A percentile compares a stretch with the other conserved stretches of the same genome.
Evolutionary conservation across 768 basidiomycete genomes (phyloP).

Genomic region (Lactarius evosmus): DNA sequence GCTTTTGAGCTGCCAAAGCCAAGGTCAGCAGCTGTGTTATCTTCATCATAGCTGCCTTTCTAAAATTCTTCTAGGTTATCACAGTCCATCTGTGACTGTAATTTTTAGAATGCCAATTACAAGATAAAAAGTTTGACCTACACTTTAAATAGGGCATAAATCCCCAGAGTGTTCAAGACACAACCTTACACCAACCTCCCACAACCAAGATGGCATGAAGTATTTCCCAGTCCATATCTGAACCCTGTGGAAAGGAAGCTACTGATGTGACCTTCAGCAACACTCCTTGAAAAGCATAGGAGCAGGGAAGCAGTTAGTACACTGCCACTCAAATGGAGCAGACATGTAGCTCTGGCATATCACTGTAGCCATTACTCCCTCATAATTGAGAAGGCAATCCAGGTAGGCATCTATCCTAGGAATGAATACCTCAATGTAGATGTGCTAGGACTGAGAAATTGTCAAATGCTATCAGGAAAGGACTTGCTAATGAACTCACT

Average conservation of each 20-base stretch:
- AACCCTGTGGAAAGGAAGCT: conserved; percentile 5
- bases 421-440: neutral
- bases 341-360: neutral
- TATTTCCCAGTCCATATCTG: neutral
- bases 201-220: conserved; percentile 8
- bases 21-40: neutral
- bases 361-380: neutral
- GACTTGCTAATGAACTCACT: neutral
- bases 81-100: neutral
- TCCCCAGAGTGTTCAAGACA: neutral
- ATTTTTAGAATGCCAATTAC: neutral
- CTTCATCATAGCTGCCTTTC: neutral
- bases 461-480: too few species aligned
- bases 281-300: neutral
- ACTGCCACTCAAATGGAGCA: too few species aligned
- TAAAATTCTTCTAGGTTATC: too few species aligned
- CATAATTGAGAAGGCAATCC: neutral
- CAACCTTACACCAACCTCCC: neutral
- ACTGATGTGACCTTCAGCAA: neutral
- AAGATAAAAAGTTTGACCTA: neutral
- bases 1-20: too few species aligned
- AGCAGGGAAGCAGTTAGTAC: too few species aligned
- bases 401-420: neutral
- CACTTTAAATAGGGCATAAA: too few species aligned
- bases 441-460: neutral